Base-by-base conservation (phyloP, 768 basidiomycete species). In the Clitopilus passeckerianus region DNA sequence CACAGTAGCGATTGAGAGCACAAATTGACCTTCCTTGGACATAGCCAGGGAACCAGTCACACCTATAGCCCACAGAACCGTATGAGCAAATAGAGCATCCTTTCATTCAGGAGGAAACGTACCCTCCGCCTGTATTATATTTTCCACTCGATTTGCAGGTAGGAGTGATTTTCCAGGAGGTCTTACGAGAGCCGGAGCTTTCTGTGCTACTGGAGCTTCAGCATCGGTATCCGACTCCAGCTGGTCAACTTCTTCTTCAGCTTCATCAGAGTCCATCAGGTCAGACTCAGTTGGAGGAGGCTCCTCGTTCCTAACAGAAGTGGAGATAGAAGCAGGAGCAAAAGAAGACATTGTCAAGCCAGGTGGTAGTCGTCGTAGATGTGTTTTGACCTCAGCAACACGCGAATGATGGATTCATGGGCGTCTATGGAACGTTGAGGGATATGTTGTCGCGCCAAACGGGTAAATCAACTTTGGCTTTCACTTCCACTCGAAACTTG, bases 121-220 rank as follows among this genome's bases (percentile, higher is more conserved):
- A 86, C 90, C 89, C 62, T 93, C 90, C 12, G 89, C 86, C 66
- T 91, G 85, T 43, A 91, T 76, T 64, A 93, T 91, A 67, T 82
- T 87, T 71, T 93, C 89, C 41, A 95, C 70, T 62, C 84, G 81
- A 37, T 80, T 71, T 34, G 82, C 74, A 15, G 91, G 91, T 34
- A 93, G 74, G 2, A 89, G 72, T 5, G 84, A 86, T 50, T 87
- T 83, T 23, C 90, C 91, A 0, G 83, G 84, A 22, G 76, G 72
- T 63, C 87, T 85, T 57, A 74, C 74, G 43, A 69, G 73, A 56
- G 68, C 70, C 33, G 67, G 50, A 34, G 59, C 62, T 12, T 63
- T 58, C 53, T 68, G 70, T 34, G 63, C 61, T 35, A 69, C 70
- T 43, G 74, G 69, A 61, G 74, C 73, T 67, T 78, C 77, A 22